Evolutionary conservation across 2,329 filamentous ascomycete species (phyloP), one percentile per base, ranked within the genome.

Genomic region (Alternaria infectoria): DNA sequence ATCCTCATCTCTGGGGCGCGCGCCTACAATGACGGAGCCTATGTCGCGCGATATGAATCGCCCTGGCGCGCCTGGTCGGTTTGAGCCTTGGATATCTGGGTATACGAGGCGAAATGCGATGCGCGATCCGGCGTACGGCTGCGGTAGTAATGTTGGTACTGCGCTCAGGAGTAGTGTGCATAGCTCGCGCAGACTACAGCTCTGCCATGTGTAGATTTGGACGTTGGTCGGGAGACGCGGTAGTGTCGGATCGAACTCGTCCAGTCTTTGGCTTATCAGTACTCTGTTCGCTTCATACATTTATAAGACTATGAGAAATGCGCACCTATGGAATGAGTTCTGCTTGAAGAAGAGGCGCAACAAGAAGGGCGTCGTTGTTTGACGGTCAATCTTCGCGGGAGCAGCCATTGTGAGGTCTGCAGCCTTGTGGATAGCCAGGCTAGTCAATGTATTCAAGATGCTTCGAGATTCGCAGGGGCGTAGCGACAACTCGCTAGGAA

Each of bases 81-180:
- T 74, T 62, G 84, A 78, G 47, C 79, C 80, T 55, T 84, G 81
- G 23, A 91, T 88, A 79, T 97, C 93, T 2, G 92, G 91, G 77
- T 91, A 97, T 57, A 97, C 88, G 17, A 97, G 87, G 51, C 94
- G 91, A 81, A 96, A 98, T 64, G 89, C 89, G n/a, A 97, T 86
- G 57, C 95, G 89, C 9, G 93, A 95, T 64, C 95, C 94, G 44
- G 93, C 86, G 7, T 90, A 87, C 0, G 92, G 92, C 40, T 86
- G 83, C 1, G 93, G 93, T 3, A 97, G 86, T 19, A 93, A 82
- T 3, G 84, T 81, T 0, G 92, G 91, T 2, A 92, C 84, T 1
- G 90, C 86, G 54, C 88, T 87, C 26, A 89, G 88, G 60, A 98
- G 86, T 57, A 95, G 89, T 60, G 92, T 88, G 21, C 91, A 90